A percentile compares a stretch with the other conserved stretches of the same genome.
These are phyloP conservation scores for Aspergillus niger DNA, from an alignment of 2,329 filamentous ascomycete genomes.

Conservation along the genomic window DNA sequence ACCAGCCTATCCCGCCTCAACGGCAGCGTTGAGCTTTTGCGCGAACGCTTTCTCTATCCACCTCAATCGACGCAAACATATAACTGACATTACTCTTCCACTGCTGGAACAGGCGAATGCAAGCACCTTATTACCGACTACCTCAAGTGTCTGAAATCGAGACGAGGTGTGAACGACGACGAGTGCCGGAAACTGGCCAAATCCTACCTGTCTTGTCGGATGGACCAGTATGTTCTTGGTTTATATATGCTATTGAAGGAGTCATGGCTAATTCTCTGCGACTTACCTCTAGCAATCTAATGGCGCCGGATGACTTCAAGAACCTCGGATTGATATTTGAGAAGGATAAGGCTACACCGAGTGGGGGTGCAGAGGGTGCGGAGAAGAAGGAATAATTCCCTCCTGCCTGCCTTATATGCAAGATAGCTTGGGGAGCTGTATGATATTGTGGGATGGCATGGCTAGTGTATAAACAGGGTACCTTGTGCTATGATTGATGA, in stretches of 20 bases:
- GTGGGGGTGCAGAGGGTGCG: not conserved
- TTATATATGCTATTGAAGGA: not conserved
- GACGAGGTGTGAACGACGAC: conserved; percentile 80
- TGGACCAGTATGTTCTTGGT: conserved; percentile 73
- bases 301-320: conserved; percentile 93
- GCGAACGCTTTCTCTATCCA: not conserved
- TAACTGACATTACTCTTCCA: not conserved
- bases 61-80: not conserved
- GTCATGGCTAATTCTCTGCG: not conserved
- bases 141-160: conserved; percentile 80
- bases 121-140: conserved; percentile 85
- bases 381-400: not conserved
- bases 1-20: not conserved
- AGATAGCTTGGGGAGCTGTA: not conserved
- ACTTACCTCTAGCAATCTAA: conserved; percentile 69
- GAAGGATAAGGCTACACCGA: conserved; percentile 24
- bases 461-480: not conserved
- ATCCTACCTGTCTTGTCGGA: conserved; percentile 83
- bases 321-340: conserved; percentile 79
- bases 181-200: conserved; percentile 86
- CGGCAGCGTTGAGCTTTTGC: not conserved
- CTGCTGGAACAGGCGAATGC: conserved; percentile 71
- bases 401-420: not conserved
- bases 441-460: conserved; percentile 8
- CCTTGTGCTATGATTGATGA: not conserved